Evolutionary conservation across 1,284 basidiomycete genomes (phyloP).

Genomic region (Ceratobasidium theobromae): DNA sequence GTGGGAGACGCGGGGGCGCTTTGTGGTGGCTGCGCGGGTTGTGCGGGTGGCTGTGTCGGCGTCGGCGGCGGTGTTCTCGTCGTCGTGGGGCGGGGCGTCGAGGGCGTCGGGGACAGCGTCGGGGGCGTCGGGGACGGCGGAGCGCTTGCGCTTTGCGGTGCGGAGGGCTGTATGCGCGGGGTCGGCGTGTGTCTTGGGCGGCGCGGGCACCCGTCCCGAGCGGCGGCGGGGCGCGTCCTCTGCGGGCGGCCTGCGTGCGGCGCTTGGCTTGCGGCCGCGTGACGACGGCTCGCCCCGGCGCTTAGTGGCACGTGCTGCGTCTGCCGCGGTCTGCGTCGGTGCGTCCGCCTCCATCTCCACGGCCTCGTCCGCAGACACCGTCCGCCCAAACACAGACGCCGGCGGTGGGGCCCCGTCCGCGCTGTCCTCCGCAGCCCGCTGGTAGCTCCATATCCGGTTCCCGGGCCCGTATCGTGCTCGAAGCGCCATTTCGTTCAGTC

Average conservation of each 20-base stretch:
- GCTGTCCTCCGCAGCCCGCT: conserved; percentile 15
- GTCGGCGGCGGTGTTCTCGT: not conserved
- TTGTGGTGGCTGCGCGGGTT: not conserved
- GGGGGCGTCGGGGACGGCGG: conserved; percentile 6
- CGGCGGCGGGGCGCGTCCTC: too few species aligned
- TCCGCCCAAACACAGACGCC: conserved; percentile 10
- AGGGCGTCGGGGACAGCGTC: not conserved
- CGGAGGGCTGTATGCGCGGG: too few species aligned
- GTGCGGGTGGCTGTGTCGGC: not conserved
- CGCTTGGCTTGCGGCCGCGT: too few species aligned
- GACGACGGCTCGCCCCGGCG: too few species aligned
- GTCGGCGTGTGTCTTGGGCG: too few species aligned
- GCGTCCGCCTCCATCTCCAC: not conserved
- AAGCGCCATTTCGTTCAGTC: not conserved
- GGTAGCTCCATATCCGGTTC: conserved; percentile 27
- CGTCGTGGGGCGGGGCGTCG: not conserved
- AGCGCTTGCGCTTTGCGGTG: conserved; percentile 24
- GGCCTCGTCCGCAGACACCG: conserved; percentile 7
- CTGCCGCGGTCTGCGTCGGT: conserved; percentile 1
- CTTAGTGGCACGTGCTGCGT: conserved; percentile 23
- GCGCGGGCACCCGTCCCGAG: too few species aligned
- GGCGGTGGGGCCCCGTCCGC: not conserved
- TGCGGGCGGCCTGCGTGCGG: too few species aligned
- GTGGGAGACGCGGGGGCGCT: conserved; percentile 18
- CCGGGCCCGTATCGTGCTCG: conserved; percentile 24